phyloP scores from a whole-genome alignment of 164 flowering plant species.

The Warburgia ugandensis region DNA sequence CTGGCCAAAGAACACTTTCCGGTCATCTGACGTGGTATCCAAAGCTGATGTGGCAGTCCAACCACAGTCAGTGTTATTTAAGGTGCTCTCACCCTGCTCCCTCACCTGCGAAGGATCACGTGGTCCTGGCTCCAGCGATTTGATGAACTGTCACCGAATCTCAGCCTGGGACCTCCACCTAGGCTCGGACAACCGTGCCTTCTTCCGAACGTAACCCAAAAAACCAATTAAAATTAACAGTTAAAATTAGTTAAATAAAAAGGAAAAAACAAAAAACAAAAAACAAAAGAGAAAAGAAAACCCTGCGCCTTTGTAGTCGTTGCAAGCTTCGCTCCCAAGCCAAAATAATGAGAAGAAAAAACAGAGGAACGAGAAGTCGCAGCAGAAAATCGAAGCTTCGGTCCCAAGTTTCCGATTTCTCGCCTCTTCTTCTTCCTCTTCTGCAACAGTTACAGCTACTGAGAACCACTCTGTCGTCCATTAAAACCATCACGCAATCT shows the following conservation, averaged over 20 bases:
- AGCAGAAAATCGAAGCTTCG: constrained; percentile 12
- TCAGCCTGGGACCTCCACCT: constrained; percentile 14
- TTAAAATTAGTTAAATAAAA: neutral
- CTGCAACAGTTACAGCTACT: no score
- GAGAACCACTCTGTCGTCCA: constrained; percentile 15
- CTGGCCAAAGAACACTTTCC: no score
- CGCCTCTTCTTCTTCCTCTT: constrained; percentile 9
- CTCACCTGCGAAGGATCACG: constrained; percentile 17
- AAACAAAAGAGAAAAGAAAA: neutral
- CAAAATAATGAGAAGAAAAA: constrained; percentile 13
- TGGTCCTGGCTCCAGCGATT: constrained; percentile 16
- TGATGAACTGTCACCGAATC: constrained; percentile 27
- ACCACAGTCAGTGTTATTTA: neutral
- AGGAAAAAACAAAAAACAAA: constrained; percentile 8
- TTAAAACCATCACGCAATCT: constrained; percentile 36
- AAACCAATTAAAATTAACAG: constrained; percentile 10
- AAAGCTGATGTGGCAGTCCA: constrained; percentile 1
- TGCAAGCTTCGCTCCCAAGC: constrained; percentile 29
- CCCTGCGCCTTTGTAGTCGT: constrained; percentile 1
- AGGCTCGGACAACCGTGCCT: constrained; percentile 69
- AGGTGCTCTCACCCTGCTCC: neutral
- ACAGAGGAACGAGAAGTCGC: neutral
- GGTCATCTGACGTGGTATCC: no score
- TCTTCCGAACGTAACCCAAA: constrained; percentile 24
- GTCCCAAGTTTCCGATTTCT: constrained; percentile 9